Conservation (phyloP, 495 filamentous ascomycete genomes). For the Xylaria bambusicola region DNA sequence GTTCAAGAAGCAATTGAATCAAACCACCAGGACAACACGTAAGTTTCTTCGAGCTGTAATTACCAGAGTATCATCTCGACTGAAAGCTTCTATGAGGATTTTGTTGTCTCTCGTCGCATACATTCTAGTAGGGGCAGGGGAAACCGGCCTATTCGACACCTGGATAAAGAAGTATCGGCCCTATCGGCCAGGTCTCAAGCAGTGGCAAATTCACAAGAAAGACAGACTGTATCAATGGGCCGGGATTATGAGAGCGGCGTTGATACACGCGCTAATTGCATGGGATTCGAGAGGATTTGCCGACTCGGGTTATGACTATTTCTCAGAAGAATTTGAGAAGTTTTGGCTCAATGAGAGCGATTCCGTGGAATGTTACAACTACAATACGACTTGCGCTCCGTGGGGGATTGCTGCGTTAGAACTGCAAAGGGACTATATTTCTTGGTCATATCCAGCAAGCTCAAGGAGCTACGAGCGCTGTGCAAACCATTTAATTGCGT, state of each 20-base stretch:
- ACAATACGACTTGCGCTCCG: too few relatives aligned
- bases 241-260: neutral
- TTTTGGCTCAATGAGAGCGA: neutral
- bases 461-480: neutral
- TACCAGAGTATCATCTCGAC: neutral
- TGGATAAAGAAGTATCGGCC: neutral
- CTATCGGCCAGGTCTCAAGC: too few relatives aligned
- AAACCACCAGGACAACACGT: neutral
- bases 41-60: neutral
- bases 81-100: neutral
- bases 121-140: neutral
- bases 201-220: too few relatives aligned
- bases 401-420: neutral
- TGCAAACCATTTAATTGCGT: neutral
- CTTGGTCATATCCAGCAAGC: neutral
- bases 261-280: neutral
- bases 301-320: neutral
- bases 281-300: neutral
- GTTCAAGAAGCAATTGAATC: neutral
- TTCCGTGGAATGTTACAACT: neutral
- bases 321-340: neutral
- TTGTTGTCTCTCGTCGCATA: neutral
- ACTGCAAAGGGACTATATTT: neutral
- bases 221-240: too few relatives aligned
- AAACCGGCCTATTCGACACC: neutral